These are phyloP conservation scores for Chimonanthus praecox DNA, from an alignment of 164 flowering plant species.

Conservation along the genomic window DNA sequence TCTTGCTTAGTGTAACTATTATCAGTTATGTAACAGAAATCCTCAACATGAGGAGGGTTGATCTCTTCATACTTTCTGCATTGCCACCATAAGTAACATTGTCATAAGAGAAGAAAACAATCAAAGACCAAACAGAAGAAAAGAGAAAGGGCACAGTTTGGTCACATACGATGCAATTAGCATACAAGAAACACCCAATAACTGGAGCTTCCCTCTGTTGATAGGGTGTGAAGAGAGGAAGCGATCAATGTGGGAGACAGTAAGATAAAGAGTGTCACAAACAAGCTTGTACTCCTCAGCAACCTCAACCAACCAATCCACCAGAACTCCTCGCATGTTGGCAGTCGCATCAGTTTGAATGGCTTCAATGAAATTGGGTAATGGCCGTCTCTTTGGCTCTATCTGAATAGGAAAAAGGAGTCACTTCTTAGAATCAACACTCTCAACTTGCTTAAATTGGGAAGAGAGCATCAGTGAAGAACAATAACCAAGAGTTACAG, in stretches of 20 bases:
- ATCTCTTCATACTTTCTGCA: conserved; percentile 91
- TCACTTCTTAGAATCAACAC: too few species aligned
- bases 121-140: not conserved
- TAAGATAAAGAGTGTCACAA: conserved; percentile 58
- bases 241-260: conserved; percentile 60
- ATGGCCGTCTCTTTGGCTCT: conserved; percentile 47
- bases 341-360: conserved; percentile 58
- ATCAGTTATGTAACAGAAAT: conserved; percentile 83
- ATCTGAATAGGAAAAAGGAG: conserved; percentile 22
- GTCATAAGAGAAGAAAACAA: not conserved
- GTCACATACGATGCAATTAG: conserved; percentile 77
- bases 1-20: conserved; percentile 72
- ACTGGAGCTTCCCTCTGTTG: conserved; percentile 49
- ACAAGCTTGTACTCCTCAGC: conserved; percentile 65
- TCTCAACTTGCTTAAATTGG: not conserved
- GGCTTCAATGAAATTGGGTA: conserved; percentile 42
- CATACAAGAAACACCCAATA: conserved; percentile 82
- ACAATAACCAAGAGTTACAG: too few species aligned
- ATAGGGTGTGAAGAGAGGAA: conserved; percentile 44
- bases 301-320: conserved; percentile 84
- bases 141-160: not conserved
- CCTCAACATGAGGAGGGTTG: conserved; percentile 75
- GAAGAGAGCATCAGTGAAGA: too few species aligned
- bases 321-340: conserved; percentile 55
- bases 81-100: not conserved